These are phyloP conservation scores for Ustilago vetiveriae DNA, from an alignment of 1,284 basidiomycete genomes.

Conservation along the genomic window DNA sequence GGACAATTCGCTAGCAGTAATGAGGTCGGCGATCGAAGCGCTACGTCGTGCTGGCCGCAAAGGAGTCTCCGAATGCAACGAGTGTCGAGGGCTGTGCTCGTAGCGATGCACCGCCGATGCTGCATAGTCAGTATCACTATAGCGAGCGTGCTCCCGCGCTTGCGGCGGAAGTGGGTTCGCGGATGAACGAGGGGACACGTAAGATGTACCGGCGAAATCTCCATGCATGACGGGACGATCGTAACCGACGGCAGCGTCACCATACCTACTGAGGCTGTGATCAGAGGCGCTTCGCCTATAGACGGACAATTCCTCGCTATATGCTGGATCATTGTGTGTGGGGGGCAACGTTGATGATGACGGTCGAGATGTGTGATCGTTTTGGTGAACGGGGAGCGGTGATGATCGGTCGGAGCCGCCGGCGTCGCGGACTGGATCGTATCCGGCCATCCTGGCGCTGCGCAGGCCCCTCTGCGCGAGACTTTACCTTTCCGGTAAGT, in stretches of 20 bases:
- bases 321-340: constrained; percentile 3
- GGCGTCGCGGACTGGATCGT: constrained; percentile 38
- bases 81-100: constrained; percentile 15
- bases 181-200: constrained; percentile 21
- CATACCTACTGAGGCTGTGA: constrained; percentile 13
- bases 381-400: constrained; percentile 10
- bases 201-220: not conserved
- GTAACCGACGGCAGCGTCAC: constrained; percentile 5
- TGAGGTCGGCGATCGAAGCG: constrained; percentile 45
- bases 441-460: constrained; percentile 22
- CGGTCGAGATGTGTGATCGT: constrained; percentile 12
- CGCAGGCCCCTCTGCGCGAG: too few relatives aligned
- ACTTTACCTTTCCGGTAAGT: too few relatives aligned
- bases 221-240: constrained; percentile 13
- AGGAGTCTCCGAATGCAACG: constrained; percentile 16
- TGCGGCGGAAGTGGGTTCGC: constrained; percentile 6
- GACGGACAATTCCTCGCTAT: constrained; percentile 1
- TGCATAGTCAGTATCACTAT: constrained; percentile 12
- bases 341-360: constrained; percentile 18
- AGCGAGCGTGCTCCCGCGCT: constrained; percentile 1
- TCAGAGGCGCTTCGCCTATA: constrained; percentile 15
- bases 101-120: constrained; percentile 8
- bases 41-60: constrained; percentile 20
- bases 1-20: constrained; percentile 43
- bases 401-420: constrained; percentile 33